phyloP scores from a whole-genome alignment of 129 eudicot genomes.

The Gnaphalium uliginosum region DNA sequence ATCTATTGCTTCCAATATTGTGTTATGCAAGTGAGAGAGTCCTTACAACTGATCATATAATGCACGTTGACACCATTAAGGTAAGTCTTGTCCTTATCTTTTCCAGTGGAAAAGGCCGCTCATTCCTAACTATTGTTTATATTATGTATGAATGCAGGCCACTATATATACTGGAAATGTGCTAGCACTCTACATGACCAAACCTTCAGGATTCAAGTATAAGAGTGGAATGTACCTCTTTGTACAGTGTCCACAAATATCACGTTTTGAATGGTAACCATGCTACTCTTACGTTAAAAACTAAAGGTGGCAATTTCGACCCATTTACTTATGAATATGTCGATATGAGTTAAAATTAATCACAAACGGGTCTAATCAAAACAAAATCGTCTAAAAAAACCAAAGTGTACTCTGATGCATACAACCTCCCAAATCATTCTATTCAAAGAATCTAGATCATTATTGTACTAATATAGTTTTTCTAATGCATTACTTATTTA shows the following conservation, averaged over 20 bases:
- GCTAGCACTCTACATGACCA: conserved; percentile 86
- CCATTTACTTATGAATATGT: too few species aligned
- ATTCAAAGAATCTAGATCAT: background rate
- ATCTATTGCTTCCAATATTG: conserved; percentile 62
- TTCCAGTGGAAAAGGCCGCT: too few species aligned
- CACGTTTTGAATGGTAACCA: conserved; percentile 80
- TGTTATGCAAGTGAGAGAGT: conserved; percentile 68
- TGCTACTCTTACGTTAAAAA: background rate
- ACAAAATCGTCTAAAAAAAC: background rate
- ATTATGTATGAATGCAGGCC: conserved; percentile 56
- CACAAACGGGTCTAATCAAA: background rate
- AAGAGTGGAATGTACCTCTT: conserved; percentile 99
- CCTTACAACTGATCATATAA: conserved; percentile 54
- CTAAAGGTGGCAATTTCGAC: background rate
- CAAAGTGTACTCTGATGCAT: background rate
- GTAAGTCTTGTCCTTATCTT: conserved; percentile 35
- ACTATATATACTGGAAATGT: conserved; percentile 85
- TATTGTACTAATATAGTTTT: background rate
- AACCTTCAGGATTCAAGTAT: conserved; percentile 80
- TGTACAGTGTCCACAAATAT: conserved; percentile 87
- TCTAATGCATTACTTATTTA: background rate
- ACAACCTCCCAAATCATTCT: too few species aligned
- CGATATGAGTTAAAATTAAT: background rate
- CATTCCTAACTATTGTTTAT: background rate
- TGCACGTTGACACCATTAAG: conserved; percentile 62